Evolutionary conservation across 2,329 filamentous ascomycete species (phyloP).

Genomic region (Clonostachys byssicola): DNA sequence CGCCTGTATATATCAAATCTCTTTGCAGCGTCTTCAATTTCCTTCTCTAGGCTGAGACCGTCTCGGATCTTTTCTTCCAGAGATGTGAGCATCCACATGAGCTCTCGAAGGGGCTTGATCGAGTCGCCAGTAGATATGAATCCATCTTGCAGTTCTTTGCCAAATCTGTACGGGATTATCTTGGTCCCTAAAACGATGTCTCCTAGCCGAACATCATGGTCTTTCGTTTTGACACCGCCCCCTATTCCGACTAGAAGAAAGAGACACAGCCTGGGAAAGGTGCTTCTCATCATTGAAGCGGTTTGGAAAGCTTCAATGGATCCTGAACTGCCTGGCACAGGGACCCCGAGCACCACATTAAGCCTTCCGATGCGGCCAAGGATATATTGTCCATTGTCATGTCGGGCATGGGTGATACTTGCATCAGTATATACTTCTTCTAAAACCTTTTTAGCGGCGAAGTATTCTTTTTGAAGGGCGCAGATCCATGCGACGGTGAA

Average conservation of each 20-base stretch:
- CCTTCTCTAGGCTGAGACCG: too few relatives aligned
- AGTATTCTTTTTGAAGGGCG: conserved; percentile 25
- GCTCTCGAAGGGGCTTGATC: neutral
- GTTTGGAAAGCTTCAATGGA: conserved; percentile 13
- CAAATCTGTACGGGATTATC: neutral
- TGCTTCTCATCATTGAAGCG: conserved; percentile 15
- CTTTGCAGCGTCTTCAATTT: too few relatives aligned
- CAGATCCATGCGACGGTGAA: conserved; percentile 37
- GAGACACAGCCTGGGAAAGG: conserved; percentile 18
- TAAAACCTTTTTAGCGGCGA: conserved; percentile 29
- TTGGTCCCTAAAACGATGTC: conserved; percentile 7
- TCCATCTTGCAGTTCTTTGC: neutral
- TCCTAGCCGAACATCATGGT: conserved; percentile 17
- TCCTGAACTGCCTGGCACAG: conserved; percentile 17
- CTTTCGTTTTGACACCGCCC: conserved; percentile 15
- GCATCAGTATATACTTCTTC: conserved; percentile 28
- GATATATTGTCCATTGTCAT: conserved; percentile 20
- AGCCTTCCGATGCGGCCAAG: conserved; percentile 21
- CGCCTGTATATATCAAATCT: too few relatives aligned
- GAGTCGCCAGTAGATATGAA: neutral
- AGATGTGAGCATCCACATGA: neutral
- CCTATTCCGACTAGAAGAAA: conserved; percentile 25
- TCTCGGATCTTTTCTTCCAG: too few relatives aligned
- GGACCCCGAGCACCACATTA: conserved; percentile 23
- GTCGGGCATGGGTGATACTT: neutral